Evolutionary conservation across 805 yeast genomes (phyloP).

Genomic region (Myxozyma neotropica): DNA sequence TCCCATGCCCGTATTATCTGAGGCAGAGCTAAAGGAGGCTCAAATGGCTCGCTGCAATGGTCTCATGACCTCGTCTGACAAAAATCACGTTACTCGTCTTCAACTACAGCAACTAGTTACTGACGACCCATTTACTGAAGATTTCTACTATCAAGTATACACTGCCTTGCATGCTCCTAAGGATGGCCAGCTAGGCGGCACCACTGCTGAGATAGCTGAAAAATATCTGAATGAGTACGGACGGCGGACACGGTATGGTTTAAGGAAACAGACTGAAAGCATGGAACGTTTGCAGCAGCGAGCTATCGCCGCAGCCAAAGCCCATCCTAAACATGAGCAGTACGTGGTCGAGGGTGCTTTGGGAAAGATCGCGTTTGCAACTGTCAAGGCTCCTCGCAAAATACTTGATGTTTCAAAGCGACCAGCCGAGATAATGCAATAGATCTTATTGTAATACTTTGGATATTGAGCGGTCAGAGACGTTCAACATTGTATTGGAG

Average conservation of each 20-base stretch:
- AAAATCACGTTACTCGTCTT: constrained; percentile 90
- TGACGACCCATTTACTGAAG: constrained; percentile 96
- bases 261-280: constrained; percentile 51
- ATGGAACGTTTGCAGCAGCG: constrained; percentile 96
- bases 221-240: constrained; percentile 32
- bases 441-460: background rate
- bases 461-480: no score
- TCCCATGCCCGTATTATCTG: background rate
- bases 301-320: constrained; percentile 94
- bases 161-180: constrained; percentile 61
- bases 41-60: constrained; percentile 75
- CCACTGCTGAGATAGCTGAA: constrained; percentile 27
- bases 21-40: constrained; percentile 43
- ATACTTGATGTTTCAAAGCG: constrained; percentile 56
- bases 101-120: constrained; percentile 95
- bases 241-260: constrained; percentile 35
- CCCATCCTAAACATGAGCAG: constrained; percentile 61
- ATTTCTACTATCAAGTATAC: constrained; percentile 91
- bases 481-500: no score
- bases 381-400: constrained; percentile 85
- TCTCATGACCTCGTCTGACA: constrained; percentile 95
- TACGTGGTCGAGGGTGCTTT: constrained; percentile 80
- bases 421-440: background rate
- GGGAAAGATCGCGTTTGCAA: constrained; percentile 79
- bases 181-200: constrained; percentile 19